Base-by-base conservation (phyloP, 345 rosid species). In the Turritis glabra region DNA sequence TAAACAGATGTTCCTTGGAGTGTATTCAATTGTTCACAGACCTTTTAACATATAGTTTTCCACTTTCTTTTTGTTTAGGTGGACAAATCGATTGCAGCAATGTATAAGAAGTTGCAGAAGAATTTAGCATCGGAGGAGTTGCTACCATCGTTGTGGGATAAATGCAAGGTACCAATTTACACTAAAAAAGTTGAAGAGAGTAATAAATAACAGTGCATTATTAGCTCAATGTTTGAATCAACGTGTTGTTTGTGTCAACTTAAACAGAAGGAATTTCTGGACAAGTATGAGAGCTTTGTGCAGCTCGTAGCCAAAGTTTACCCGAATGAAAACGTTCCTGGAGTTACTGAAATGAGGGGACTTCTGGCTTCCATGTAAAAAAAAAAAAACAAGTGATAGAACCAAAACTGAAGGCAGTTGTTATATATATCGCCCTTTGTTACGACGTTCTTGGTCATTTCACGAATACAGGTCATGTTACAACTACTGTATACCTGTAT, bases 31-130 rank as follows among this genome's bases (percentile, higher is more conserved):
- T 41, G 7, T 23, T 40, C 15, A 25, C 8, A 9, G 30, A 50
- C 1, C 40, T 25, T 15, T 6, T 51, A 62, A 44, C 14, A n/a
- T 26, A 2, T 23, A 13, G n/a, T 37, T 8, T 32, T 8, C 13
- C 10, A 29, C 18, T n/a, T 41, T 0, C 1, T 69, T 21, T 63
- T 48, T 15, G 15, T 71, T 7, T 84, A 92, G 98, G 97, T 89
- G 69, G 99, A 92, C 81, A 92, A 88, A 80, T 90, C 97, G 38
- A 85, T 95, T 29, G 81, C 84, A 47, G 85, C 90, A 17, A 95
- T 95, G 99, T 92, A 90, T 59, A 95, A 95, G 79, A 95, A 86
- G 83, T 79, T 95, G 88, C 99, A 95, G 85, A 95, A 92, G 87
- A 92, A 86, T 84, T 81, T 95, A 48, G 83, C 94, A 38, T 95